Conservation (phyloP, 345 rosid genomes). For the Rubroshorea leprosula region DNA sequence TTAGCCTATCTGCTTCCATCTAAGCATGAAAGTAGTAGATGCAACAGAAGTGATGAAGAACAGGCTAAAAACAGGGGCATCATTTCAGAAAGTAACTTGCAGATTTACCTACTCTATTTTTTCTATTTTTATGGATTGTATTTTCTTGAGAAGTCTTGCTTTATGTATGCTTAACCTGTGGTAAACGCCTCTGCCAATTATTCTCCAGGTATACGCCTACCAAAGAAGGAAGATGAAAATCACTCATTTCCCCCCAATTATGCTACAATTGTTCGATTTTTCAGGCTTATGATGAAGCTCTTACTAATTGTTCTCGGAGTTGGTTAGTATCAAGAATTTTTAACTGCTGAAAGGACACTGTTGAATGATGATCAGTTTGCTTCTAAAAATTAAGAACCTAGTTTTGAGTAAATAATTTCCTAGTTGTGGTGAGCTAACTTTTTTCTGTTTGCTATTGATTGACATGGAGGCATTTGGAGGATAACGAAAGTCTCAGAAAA, state of each 20-base stretch:
- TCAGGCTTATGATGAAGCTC: constrained; percentile 29
- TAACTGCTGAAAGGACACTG: not conserved
- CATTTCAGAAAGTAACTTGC: not conserved
- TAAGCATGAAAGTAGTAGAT: not conserved
- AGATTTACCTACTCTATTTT: not conserved
- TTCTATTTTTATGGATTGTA: not conserved
- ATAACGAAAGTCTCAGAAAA: constrained; percentile 25
- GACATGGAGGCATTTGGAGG: constrained; percentile 20
- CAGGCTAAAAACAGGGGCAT: not conserved
- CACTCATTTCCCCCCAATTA: constrained; percentile 29
- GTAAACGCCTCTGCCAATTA: not conserved
- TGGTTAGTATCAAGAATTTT: constrained; percentile 11
- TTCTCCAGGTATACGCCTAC: not conserved
- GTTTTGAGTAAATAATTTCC: too few relatives aligned
- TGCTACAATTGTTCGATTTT: constrained; percentile 17
- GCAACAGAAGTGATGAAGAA: not conserved
- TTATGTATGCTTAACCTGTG: not conserved
- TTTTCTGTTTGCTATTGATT: not conserved
- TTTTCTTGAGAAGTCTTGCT: not conserved
- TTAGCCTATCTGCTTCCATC: not conserved
- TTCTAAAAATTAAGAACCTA: too few relatives aligned
- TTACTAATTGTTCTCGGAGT: constrained; percentile 32
- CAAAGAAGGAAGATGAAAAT: not conserved
- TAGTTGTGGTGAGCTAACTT: not conserved
- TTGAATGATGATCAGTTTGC: too few relatives aligned